phyloP scores from a whole-genome alignment of 2,329 filamentous ascomycete species.

The Fusarium avenaceum region DNA sequence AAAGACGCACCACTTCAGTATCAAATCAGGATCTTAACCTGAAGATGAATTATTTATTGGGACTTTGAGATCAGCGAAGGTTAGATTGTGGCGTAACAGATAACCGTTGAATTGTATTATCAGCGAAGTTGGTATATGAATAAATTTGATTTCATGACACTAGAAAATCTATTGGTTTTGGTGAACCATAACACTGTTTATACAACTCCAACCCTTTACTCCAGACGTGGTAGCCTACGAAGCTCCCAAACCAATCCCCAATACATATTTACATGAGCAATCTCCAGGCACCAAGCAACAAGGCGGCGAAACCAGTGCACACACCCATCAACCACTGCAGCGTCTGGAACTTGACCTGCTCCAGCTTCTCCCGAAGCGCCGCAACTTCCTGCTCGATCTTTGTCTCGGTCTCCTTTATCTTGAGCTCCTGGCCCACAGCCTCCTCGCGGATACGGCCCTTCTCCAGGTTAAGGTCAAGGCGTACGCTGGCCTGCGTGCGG shows the following conservation, averaged over 20 bases:
- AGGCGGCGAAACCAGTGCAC: constrained; percentile 74
- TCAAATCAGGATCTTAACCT: not conserved
- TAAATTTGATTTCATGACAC: constrained; percentile 27
- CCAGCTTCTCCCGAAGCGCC: constrained; percentile 88
- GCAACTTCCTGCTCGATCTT: constrained; percentile 98
- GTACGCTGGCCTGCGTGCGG: constrained; percentile 91
- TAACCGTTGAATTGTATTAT: not conserved
- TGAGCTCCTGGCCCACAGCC: constrained; percentile 94
- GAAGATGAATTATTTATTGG: not conserved
- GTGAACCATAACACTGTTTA: constrained; percentile 34
- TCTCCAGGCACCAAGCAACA: constrained; percentile 78
- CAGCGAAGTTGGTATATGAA: not conserved
- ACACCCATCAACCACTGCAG: constrained; percentile 98
- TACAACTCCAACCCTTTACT: constrained; percentile 4
- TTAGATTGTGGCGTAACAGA: not conserved
- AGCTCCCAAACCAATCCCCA: not conserved
- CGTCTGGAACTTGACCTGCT: constrained; percentile 98
- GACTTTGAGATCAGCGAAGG: not conserved
- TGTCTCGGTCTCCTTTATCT: constrained; percentile 98
- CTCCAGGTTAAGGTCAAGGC: constrained; percentile 93
- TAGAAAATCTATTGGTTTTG: constrained; percentile 44
- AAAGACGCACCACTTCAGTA: not conserved
- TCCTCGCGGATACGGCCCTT: constrained; percentile 97
- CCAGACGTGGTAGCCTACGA: not conserved
- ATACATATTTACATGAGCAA: constrained; percentile 69